These are phyloP conservation scores for Penicillium sp. DNA, from an alignment of 2,329 filamentous ascomycete genomes.

Conservation along the genomic window DNA sequence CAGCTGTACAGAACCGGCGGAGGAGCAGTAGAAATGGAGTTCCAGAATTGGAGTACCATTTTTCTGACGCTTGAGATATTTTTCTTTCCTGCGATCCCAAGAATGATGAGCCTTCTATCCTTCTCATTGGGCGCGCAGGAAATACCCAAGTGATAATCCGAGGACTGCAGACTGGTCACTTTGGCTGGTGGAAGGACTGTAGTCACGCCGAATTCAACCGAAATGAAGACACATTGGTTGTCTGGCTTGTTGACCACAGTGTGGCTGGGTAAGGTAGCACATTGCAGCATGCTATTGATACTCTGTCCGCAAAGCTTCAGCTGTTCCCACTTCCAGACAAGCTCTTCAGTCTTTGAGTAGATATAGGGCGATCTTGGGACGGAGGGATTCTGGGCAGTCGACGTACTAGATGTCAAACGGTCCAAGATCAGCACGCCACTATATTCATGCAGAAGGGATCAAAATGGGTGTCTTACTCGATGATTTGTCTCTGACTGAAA, in stretches of 20 bases:
- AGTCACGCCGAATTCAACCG: background rate
- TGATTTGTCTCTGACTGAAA: background rate
- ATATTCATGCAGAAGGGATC: background rate
- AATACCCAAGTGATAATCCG: too few relatives aligned
- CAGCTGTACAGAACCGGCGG: too few relatives aligned
- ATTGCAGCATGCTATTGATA: background rate
- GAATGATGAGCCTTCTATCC: too few relatives aligned
- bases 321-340: conserved; percentile 1
- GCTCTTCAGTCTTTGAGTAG: background rate
- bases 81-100: too few relatives aligned
- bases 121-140: too few relatives aligned
- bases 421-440: background rate
- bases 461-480: background rate
- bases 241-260: background rate
- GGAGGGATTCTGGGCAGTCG: background rate
- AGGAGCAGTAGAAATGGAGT: too few relatives aligned
- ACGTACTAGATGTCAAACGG: background rate
- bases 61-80: too few relatives aligned
- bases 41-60: too few relatives aligned
- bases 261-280: background rate
- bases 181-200: background rate
- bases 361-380: background rate
- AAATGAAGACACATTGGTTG: background rate
- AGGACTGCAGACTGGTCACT: background rate
- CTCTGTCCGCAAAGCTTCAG: background rate